Evolutionary conservation across 495 filamentous ascomycete genomes (phyloP), one percentile per base, ranked within the genome.

Genomic region (Amorphotheca resinae): DNA sequence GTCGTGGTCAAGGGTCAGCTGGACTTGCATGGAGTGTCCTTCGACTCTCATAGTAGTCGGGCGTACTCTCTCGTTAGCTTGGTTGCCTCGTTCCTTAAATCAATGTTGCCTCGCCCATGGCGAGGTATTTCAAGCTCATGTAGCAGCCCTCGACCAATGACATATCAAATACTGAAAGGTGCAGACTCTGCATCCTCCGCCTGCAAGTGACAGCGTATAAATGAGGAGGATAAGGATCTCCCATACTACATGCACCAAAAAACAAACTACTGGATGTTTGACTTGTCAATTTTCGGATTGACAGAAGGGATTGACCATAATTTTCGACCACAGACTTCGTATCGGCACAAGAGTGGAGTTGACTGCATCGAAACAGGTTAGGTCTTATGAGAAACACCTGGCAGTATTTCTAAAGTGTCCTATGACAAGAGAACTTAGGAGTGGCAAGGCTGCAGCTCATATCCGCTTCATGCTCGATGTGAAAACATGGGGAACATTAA

Each of bases 31-130:
- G 38, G 18, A 40, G 16, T 25, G 22, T 28, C 16, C 36, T 9
- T 16, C 9, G 16, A 8, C 16, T n/a, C 38, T 40, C 38, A 40
- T 7, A 23, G 14, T n/a, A 28, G n/a, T 16, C 38, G 38, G 38
- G 38, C 22, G 23, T 38, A 20, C 15, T 23, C 15, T 7, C 21
- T 38, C 9, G 36, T 15, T 38, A 38, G 36, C 20, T 15, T 23
- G 36, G 36, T 38, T 38, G 36, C 36, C 36, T 38, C 36, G 20
- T 38, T 38, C 18, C 33, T 36, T 15, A 9, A 14, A 8, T 20
- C 33, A 20, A n/a, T 36, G 9, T 15, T 23, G 16, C 21, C 36
- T 21, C 11, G 20, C 9, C 15, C 14, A 38, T 34, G 9, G 11
- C 7, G 20, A 11, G 21, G 36, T 38, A 22, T 20, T 17, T 11